Evolutionary conservation across 2,329 filamentous ascomycete genomes (phyloP).

Genomic region (Zymoseptoria ardabiliae): DNA sequence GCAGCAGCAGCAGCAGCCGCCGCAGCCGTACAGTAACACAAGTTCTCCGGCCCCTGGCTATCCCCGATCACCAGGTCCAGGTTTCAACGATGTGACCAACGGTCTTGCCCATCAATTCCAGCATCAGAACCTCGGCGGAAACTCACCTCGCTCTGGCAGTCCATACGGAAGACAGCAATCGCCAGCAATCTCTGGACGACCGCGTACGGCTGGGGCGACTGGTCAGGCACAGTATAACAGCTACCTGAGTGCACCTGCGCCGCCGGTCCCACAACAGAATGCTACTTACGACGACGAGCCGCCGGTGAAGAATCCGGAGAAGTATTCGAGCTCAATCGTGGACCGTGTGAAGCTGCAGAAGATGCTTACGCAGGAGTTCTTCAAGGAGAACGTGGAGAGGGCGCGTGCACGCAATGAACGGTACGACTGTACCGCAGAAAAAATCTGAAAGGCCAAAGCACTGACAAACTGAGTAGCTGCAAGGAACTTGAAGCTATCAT

Average conservation of each 20-base stretch:
- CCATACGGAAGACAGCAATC: slow-evolving; percentile 64
- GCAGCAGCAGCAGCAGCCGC: slow-evolving; percentile 41
- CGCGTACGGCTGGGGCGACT: slow-evolving; percentile 72
- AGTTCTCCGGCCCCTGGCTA: slow-evolving; percentile 39
- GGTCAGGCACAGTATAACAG: slow-evolving; percentile 52
- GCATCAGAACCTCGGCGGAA: slow-evolving; percentile 73
- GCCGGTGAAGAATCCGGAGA: slow-evolving; percentile 71
- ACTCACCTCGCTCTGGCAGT: slow-evolving; percentile 54
- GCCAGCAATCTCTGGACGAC: slow-evolving; percentile 58
- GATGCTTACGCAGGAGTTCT: slow-evolving; percentile 68
- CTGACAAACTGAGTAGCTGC: slow-evolving; percentile 52
- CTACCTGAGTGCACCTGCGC: slow-evolving; percentile 60
- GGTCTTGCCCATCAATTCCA: slow-evolving; percentile 93
- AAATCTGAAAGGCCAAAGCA: neutral
- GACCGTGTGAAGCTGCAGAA: slow-evolving; percentile 62
- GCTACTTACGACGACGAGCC: slow-evolving; percentile 55
- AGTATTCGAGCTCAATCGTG: slow-evolving; percentile 79
- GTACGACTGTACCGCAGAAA: slow-evolving; percentile 43
- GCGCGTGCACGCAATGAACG: slow-evolving; percentile 91
- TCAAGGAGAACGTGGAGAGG: slow-evolving; percentile 96
- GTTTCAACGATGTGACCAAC: slow-evolving; percentile 75
- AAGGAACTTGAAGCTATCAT: slow-evolving; percentile 86
- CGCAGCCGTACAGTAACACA: slow-evolving; percentile 26
- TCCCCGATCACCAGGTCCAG: slow-evolving; percentile 51
- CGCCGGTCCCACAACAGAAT: slow-evolving; percentile 37